These are phyloP conservation scores for Ceratocystiopsis sp. DNA, from an alignment of 2,329 filamentous ascomycete species.

Conservation along the genomic window DNA sequence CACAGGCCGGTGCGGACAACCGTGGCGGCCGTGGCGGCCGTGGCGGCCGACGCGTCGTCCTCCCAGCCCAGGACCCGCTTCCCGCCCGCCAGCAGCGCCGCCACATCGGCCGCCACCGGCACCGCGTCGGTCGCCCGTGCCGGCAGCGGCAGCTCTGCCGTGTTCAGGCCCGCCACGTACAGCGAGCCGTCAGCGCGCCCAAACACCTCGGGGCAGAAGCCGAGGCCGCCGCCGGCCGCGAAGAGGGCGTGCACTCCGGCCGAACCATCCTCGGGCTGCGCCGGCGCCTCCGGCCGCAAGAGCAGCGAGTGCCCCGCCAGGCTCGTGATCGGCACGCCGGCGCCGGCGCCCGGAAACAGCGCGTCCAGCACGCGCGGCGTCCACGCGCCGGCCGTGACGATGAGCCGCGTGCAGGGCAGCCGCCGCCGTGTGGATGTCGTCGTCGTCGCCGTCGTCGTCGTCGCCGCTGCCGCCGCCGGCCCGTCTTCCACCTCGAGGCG, in stretches of 20 bases:
- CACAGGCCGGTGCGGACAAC: slow-evolving; percentile 49
- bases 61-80: slow-evolving; percentile 26
- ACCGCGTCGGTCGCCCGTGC: slow-evolving; percentile 30
- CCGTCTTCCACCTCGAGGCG: slow-evolving; percentile 19
- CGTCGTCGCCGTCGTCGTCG: slow-evolving; percentile 12
- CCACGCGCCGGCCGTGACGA: slow-evolving; percentile 58
- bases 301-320: slow-evolving; percentile 60
- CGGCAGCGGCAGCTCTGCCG: slow-evolving; percentile 41
- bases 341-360: slow-evolving; percentile 31
- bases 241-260: slow-evolving; percentile 57
- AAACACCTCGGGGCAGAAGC: slow-evolving; percentile 56
- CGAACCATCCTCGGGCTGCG: too few relatives aligned
- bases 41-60: too few relatives aligned
- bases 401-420: slow-evolving; percentile 45
- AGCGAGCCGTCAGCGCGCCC: slow-evolving; percentile 49
- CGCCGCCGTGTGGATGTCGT: slow-evolving; percentile 21
- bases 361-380: slow-evolving; percentile 44
- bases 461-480: slow-evolving; percentile 17
- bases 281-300: slow-evolving; percentile 29
- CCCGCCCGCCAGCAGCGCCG: slow-evolving; percentile 31
- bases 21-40: slow-evolving; percentile 41
- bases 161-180: slow-evolving; percentile 59
- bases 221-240: slow-evolving; percentile 31
- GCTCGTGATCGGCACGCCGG: slow-evolving; percentile 35
- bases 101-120: slow-evolving; percentile 29